Evolutionary conservation across 345 rosid genomes (phyloP).

Genomic region (Eucalyptus pauciflora): DNA sequence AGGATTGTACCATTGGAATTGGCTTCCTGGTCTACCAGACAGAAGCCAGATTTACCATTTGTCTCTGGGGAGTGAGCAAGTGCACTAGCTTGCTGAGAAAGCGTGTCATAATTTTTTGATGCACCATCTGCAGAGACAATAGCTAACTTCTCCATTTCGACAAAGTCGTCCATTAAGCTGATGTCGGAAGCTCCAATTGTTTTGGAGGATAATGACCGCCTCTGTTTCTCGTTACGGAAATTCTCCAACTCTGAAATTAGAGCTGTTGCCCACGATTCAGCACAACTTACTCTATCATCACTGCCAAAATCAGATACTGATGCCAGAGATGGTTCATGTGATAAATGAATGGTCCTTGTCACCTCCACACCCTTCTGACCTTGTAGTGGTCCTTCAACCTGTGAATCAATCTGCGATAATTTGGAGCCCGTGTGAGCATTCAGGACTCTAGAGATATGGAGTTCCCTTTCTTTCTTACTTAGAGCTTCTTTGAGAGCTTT

Average conservation of each 20-base stretch:
- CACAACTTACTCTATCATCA: constrained; percentile 58
- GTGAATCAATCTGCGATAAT: constrained; percentile 42
- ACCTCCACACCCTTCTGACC: constrained; percentile 21
- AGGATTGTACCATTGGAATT: constrained; percentile 1
- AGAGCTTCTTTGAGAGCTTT: constrained; percentile 63
- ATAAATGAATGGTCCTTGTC: constrained; percentile 16
- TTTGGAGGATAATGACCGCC: constrained; percentile 20
- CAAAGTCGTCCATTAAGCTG: constrained; percentile 89
- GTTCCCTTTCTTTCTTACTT: constrained; percentile 53
- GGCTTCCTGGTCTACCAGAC: background rate
- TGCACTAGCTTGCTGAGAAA: constrained; percentile 7
- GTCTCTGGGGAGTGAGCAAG: constrained; percentile 7
- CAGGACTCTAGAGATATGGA: constrained; percentile 59
- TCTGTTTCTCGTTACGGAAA: constrained; percentile 45
- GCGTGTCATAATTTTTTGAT: constrained; percentile 12
- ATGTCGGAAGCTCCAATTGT: constrained; percentile 62
- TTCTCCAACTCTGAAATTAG: constrained; percentile 68
- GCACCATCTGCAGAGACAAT: constrained; percentile 37
- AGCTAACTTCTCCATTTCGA: constrained; percentile 87
- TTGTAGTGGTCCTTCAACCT: constrained; percentile 40
- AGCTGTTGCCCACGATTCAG: constrained; percentile 72
- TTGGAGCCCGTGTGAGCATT: constrained; percentile 52
- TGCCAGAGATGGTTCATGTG: constrained; percentile 35
- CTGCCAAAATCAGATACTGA: constrained; percentile 63
- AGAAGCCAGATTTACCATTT: background rate